Evolutionary conservation across 2,329 filamentous ascomycete species (phyloP).

Genomic region (Penicillium sp.): DNA sequence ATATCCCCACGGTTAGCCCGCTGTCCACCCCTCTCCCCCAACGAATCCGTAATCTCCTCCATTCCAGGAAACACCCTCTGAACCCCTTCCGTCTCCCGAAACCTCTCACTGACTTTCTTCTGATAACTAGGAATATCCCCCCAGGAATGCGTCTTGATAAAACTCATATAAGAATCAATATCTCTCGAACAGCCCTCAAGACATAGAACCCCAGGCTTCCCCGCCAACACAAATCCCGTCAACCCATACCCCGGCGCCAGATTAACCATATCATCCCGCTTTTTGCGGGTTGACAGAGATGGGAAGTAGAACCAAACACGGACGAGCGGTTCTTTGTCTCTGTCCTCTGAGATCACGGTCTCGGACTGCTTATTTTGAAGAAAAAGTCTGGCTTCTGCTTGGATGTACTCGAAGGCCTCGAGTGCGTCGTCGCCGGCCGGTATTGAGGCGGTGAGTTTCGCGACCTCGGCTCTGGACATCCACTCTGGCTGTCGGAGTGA

Average conservation of each 20-base stretch:
- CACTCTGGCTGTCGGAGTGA: slow-evolving; percentile 50
- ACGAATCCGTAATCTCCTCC: slow-evolving; percentile 35
- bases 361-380: slow-evolving; percentile 22
- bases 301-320: slow-evolving; percentile 63
- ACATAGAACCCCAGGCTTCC: slow-evolving; percentile 52
- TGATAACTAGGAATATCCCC: slow-evolving; percentile 60
- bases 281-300: slow-evolving; percentile 57
- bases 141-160: slow-evolving; percentile 62
- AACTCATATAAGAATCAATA: slow-evolving; percentile 59
- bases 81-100: slow-evolving; percentile 42
- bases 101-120: slow-evolving; percentile 58
- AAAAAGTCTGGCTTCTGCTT: slow-evolving; percentile 35
- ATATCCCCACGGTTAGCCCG: slow-evolving; percentile 35
- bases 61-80: slow-evolving; percentile 29
- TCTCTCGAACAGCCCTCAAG: slow-evolving; percentile 39
- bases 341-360: not conserved
- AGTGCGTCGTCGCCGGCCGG: slow-evolving; percentile 45
- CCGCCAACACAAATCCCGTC: slow-evolving; percentile 58
- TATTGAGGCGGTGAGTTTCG: slow-evolving; percentile 39
- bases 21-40: slow-evolving; percentile 33
- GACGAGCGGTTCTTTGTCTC: slow-evolving; percentile 35
- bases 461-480: slow-evolving; percentile 51
- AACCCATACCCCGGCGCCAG: slow-evolving; percentile 52
- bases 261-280: slow-evolving; percentile 56
- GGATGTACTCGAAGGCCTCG: slow-evolving; percentile 46